Percentiles rank a stretch among this genome's conserved stretches.
Evolutionary conservation across 768 basidiomycete genomes (phyloP).

Genomic region (Megacollybia marginata): DNA sequence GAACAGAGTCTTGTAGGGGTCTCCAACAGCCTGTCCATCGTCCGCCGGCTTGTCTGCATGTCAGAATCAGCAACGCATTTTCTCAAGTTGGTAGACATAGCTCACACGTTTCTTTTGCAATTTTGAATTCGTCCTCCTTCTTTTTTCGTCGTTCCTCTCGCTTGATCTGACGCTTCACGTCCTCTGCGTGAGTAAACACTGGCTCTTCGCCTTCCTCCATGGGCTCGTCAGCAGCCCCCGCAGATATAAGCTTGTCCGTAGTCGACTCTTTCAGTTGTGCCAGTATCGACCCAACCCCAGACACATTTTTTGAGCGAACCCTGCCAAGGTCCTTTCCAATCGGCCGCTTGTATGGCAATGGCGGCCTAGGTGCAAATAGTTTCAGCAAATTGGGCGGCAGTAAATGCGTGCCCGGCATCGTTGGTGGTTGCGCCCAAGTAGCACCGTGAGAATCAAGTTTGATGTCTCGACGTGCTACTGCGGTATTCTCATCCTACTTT

Average conservation of each 20-base stretch:
- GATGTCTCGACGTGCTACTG: not conserved
- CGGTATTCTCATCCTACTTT: constrained; percentile 50
- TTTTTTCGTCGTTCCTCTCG: constrained; percentile 76
- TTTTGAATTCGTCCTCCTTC: constrained; percentile 67
- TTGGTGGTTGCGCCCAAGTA: constrained; percentile 1
- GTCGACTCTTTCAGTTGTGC: constrained; percentile 68
- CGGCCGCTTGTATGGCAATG: constrained; percentile 80
- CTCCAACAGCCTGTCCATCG: constrained; percentile 84
- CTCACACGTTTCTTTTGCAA: constrained; percentile 82
- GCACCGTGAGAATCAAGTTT: not conserved
- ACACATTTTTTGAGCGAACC: constrained; percentile 58
- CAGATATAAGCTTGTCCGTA: constrained; percentile 55
- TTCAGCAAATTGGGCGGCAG: constrained; percentile 95
- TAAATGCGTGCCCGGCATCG: constrained; percentile 73
- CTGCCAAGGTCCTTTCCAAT: constrained; percentile 79
- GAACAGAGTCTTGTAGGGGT: constrained; percentile 98
- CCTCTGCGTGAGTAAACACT: constrained; percentile 74
- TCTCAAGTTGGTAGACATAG: constrained; percentile 10
- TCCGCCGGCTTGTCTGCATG: constrained; percentile 84
- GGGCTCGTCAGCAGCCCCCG: constrained; percentile 46
- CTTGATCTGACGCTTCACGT: constrained; percentile 69
- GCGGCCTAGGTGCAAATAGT: constrained; percentile 91
- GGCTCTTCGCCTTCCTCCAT: constrained; percentile 87
- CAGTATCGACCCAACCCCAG: constrained; percentile 73
- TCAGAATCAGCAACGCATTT: constrained; percentile 7